These are phyloP conservation scores for Patellifolia procumbens DNA, from an alignment of 179 eudicot species.

Conservation along the genomic window DNA sequence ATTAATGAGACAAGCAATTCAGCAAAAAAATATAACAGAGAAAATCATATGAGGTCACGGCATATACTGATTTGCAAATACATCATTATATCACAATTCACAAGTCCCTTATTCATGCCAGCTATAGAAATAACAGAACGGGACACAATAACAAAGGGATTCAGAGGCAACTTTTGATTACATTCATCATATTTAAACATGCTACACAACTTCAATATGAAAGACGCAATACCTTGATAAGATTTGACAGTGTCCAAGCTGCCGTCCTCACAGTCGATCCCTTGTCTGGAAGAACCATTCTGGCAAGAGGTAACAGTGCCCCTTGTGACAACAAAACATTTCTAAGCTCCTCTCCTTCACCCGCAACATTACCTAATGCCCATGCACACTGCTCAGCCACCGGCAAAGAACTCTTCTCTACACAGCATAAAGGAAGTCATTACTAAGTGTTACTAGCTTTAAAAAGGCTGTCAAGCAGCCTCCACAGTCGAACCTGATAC, in stretches of 20 bases:
- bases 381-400: slow-evolving; percentile 99
- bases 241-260: slow-evolving; percentile 97
- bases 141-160: neutral
- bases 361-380: slow-evolving; percentile 99
- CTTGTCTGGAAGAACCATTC: slow-evolving; percentile 92
- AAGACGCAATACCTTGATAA: slow-evolving; percentile 69
- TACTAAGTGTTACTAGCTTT: neutral
- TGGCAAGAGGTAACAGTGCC: slow-evolving; percentile 85
- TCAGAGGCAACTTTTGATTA: neutral
- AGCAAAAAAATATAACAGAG: neutral
- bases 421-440: slow-evolving; percentile 16
- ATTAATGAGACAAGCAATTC: neutral
- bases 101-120: slow-evolving; percentile 1
- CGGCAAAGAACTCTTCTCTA: slow-evolving; percentile 78
- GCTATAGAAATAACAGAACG: neutral
- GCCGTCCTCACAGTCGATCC: slow-evolving; percentile 95
- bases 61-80: neutral
- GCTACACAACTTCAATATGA: neutral
- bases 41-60: too few relatives aligned
- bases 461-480: neutral
- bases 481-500: neutral
- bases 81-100: neutral
- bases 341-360: slow-evolving; percentile 94
- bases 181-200: neutral
- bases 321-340: slow-evolving; percentile 82